Evolutionary conservation across 352 stramenopile genomes (phyloP).

Genomic region (Pythium grandisporangium): DNA sequence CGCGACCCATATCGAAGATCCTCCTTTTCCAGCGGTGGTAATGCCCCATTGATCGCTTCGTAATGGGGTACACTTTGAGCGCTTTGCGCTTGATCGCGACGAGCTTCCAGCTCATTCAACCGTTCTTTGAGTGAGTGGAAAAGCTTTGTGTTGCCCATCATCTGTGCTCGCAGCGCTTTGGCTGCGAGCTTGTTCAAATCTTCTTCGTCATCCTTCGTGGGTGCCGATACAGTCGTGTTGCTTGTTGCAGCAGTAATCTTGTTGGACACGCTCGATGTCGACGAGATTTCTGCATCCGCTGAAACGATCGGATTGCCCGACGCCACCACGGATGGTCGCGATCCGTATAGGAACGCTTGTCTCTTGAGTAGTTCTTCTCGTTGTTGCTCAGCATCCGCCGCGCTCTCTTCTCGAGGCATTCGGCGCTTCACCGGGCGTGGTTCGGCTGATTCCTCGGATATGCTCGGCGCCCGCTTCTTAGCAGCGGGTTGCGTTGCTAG

Average conservation of each 20-base stretch:
- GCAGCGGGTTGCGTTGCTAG: neutral
- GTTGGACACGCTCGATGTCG: no score
- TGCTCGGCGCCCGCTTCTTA: neutral
- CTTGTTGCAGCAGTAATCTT: no score
- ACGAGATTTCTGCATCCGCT: neutral
- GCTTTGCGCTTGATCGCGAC: conserved; percentile 28
- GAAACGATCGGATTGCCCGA: neutral
- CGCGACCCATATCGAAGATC: conserved; percentile 46
- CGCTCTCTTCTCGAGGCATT: neutral
- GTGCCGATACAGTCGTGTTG: no score
- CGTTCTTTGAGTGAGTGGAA: conserved; percentile 72
- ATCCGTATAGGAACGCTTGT: conserved; percentile 58
- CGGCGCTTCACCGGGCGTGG: conserved; percentile 2
- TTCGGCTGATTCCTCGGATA: neutral
- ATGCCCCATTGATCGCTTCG: conserved; percentile 38
- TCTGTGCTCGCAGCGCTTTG: conserved; percentile 67
- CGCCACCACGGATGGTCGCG: neutral
- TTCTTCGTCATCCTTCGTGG: no score
- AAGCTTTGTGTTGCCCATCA: conserved; percentile 67
- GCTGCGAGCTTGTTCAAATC: conserved; percentile 80
- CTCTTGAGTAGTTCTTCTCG: conserved; percentile 31
- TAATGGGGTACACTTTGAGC: conserved; percentile 40
- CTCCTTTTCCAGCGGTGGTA: conserved; percentile 63
- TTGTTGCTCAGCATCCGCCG: conserved; percentile 17
- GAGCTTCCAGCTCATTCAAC: conserved; percentile 73